These are phyloP conservation scores for Hawksworthiomyces lignivorus DNA, from an alignment of 2,329 filamentous ascomycete genomes.

Conservation along the genomic window DNA sequence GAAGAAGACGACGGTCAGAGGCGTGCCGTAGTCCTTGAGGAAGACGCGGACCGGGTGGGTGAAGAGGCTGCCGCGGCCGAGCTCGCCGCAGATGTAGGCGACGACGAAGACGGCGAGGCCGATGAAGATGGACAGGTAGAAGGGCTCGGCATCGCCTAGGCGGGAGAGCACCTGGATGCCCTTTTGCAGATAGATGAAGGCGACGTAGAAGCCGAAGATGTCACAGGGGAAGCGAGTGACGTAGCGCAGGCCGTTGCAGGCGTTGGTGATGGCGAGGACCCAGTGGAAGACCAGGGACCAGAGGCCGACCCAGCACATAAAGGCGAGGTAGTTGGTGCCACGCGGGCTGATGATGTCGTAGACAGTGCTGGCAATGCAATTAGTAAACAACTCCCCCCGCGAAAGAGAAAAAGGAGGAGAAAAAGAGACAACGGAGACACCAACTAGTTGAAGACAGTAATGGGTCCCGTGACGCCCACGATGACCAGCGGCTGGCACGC, in stretches of 20 bases:
- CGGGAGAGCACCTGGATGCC: constrained; percentile 77
- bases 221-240: constrained; percentile 89
- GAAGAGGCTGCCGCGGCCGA: constrained; percentile 67
- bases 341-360: constrained; percentile 78
- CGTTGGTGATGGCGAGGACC: constrained; percentile 74
- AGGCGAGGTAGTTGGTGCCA: constrained; percentile 74
- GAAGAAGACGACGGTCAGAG: constrained; percentile 77
- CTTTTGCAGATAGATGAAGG: constrained; percentile 86
- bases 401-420: neutral
- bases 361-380: constrained; percentile 50
- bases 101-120: constrained; percentile 70
- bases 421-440: constrained; percentile 13
- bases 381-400: neutral
- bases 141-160: constrained; percentile 57
- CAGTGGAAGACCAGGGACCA: constrained; percentile 83
- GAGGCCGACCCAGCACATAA: constrained; percentile 89
- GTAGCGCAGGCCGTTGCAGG: constrained; percentile 81
- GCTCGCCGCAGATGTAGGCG: constrained; percentile 64
- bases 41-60: constrained; percentile 70
- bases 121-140: constrained; percentile 74
- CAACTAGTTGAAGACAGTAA: constrained; percentile 86
- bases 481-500: constrained; percentile 83
- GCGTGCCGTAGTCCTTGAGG: constrained; percentile 83
- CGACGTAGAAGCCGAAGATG: constrained; percentile 90
- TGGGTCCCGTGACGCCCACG: constrained; percentile 83